Evolutionary conservation across 352 stramenopile species (phyloP).

Genomic region (Phytophthora hybrid): DNA sequence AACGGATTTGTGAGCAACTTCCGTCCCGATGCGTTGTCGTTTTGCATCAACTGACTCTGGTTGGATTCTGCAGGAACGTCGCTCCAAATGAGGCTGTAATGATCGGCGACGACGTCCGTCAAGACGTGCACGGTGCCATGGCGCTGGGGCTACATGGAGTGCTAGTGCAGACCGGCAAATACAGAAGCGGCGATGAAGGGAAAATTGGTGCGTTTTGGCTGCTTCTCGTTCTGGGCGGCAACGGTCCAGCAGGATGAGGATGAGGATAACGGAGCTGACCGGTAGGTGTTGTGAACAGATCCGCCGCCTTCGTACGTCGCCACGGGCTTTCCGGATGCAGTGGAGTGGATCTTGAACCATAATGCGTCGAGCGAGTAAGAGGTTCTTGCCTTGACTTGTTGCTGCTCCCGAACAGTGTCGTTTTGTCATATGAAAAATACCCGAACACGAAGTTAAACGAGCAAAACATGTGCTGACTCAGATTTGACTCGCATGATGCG

Average conservation of each 20-base stretch:
- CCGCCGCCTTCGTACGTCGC: slow-evolving; percentile 33
- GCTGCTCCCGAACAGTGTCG: too few relatives aligned
- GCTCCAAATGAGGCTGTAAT: slow-evolving; percentile 48
- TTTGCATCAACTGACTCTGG: not conserved
- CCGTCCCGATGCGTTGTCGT: not conserved
- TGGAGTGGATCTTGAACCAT: slow-evolving; percentile 41
- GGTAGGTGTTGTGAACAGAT: slow-evolving; percentile 5
- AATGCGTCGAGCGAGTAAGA: slow-evolving; percentile 4
- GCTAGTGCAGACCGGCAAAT: slow-evolving; percentile 66
- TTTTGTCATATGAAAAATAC: too few relatives aligned
- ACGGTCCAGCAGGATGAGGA: too few relatives aligned
- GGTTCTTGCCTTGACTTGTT: too few relatives aligned
- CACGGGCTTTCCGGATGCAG: slow-evolving; percentile 37
- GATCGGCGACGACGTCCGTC: slow-evolving; percentile 65
- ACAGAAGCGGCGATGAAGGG: slow-evolving; percentile 50
- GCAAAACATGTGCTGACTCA: not conserved
- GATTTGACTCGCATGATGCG: not conserved
- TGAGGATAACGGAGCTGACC: too few relatives aligned
- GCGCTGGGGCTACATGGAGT: slow-evolving; percentile 51
- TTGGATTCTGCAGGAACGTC: slow-evolving; percentile 36
- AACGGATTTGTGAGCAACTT: slow-evolving; percentile 46
- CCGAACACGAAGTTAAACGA: too few relatives aligned
- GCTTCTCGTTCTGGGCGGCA: not conserved
- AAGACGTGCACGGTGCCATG: slow-evolving; percentile 60
- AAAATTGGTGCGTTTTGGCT: slow-evolving; percentile 24